Evolutionary conservation across 2,329 filamentous ascomycete genomes (phyloP).

Genomic region (Xylariales sp.): DNA sequence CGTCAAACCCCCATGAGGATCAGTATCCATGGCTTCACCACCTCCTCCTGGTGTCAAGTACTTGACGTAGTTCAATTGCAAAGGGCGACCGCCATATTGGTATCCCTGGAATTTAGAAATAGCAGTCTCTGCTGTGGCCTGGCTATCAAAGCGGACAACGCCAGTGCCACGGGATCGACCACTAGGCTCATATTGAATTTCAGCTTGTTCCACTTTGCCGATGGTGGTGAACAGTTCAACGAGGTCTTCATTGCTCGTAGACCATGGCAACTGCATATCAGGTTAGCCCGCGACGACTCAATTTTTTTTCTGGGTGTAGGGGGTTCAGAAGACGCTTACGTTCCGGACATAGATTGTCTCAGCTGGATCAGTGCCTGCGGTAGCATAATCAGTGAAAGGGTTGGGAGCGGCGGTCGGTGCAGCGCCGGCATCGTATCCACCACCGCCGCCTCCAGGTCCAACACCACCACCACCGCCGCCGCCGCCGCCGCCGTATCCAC

Average conservation of each 20-base stretch:
- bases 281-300: constrained; percentile 11
- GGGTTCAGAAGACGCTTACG: constrained; percentile 51
- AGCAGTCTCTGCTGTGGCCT: constrained; percentile 83
- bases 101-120: constrained; percentile 98
- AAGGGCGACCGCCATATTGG: constrained; percentile 90
- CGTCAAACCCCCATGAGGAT: constrained; percentile 71
- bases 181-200: constrained; percentile 97
- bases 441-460: constrained; percentile 35
- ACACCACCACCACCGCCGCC: constrained; percentile 39
- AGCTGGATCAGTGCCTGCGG: constrained; percentile 77
- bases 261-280: constrained; percentile 79
- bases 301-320: too few relatives aligned
- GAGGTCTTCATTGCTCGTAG: constrained; percentile 95
- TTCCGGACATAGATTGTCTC: constrained; percentile 94
- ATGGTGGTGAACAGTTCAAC: constrained; percentile 97
- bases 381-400: constrained; percentile 90
- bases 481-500: constrained; percentile 36
- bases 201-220: constrained; percentile 95
- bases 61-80: constrained; percentile 90
- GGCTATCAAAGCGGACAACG: constrained; percentile 87
- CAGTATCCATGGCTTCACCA: constrained; percentile 76
- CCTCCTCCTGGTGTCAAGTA: constrained; percentile 68
- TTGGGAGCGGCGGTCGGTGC: constrained; percentile 63
- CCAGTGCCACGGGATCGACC: constrained; percentile 92
- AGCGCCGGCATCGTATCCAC: constrained; percentile 38